Percentiles rank a stretch among this genome's conserved stretches.
These are phyloP conservation scores for Viola pubescens DNA, from an alignment of 441 rosid species.

Conservation along the genomic window DNA sequence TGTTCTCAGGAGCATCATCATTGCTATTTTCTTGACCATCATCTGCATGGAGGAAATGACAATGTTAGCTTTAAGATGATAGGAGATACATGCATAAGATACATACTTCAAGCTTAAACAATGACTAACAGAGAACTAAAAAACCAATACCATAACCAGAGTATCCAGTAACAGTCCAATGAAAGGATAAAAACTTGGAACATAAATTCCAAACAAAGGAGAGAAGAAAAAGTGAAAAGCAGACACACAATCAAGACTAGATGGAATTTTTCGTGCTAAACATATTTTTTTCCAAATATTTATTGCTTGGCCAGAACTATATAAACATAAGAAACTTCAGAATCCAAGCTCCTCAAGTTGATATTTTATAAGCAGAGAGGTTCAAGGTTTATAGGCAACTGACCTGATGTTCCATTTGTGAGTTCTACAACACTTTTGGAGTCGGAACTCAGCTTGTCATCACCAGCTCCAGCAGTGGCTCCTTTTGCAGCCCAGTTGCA, in stretches of 20 bases:
- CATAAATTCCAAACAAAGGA: background rate
- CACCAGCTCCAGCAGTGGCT: conserved; percentile 39
- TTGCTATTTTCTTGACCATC: conserved; percentile 49
- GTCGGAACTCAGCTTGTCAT: conserved; percentile 48
- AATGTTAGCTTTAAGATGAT: conserved; percentile 1
- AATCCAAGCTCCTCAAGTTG: background rate
- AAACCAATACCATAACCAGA: no score
- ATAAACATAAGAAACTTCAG: background rate
- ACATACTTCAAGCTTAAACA: background rate
- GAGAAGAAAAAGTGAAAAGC: background rate
- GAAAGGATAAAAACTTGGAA: background rate
- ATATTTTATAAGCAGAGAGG: background rate
- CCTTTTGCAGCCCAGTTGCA: conserved; percentile 79
- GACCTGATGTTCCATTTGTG: conserved; percentile 56
- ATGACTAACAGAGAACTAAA: background rate
- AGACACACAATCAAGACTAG: background rate
- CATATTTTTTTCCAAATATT: background rate
- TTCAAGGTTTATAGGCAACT: conserved; percentile 5
- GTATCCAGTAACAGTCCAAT: no score
- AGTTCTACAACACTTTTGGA: conserved; percentile 51
- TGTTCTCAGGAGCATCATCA: conserved; percentile 70
- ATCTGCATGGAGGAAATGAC: conserved; percentile 30
- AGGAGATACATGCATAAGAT: background rate
- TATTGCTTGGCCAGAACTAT: background rate
- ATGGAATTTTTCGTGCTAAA: background rate